Conservation (phyloP, 345 rosid species). For the Eucalyptus cloeziana region DNA sequence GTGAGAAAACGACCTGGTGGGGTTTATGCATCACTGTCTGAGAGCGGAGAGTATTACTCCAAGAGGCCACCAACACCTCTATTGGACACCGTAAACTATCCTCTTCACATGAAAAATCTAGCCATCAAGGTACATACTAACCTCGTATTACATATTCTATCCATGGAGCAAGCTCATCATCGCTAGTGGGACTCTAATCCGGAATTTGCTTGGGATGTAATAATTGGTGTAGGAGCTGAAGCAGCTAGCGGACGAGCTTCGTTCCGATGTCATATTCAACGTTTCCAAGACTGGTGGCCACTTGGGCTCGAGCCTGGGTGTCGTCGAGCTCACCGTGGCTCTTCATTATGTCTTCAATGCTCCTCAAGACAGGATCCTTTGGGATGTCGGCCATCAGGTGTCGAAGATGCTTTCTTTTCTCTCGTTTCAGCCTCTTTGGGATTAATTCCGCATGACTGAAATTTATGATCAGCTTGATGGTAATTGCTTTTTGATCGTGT, state of each 20-base stretch:
- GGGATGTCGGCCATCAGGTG: conserved; percentile 99
- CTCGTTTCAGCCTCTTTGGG: not conserved
- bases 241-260: conserved; percentile 77
- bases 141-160: not conserved
- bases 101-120: conserved; percentile 94
- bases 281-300: conserved; percentile 97
- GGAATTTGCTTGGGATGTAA: not conserved
- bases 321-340: conserved; percentile 95
- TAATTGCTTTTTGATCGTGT: not conserved
- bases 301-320: conserved; percentile 95
- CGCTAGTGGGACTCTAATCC: not conserved
- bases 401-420: not conserved
- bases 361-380: conserved; percentile 81
- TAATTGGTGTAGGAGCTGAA: conserved; percentile 44
- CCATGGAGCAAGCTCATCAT: not conserved
- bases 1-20: conserved; percentile 34
- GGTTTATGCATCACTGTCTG: conserved; percentile 69
- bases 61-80: conserved; percentile 86
- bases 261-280: conserved; percentile 85
- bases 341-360: conserved; percentile 90
- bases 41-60: conserved; percentile 58
- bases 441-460: not conserved
- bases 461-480: not conserved
- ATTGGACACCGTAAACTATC: conserved; percentile 83
- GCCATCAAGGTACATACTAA: conserved; percentile 43